These are phyloP conservation scores for Pogostemon cablin DNA, from an alignment of 257 asterid genomes.

Conservation along the genomic window DNA sequence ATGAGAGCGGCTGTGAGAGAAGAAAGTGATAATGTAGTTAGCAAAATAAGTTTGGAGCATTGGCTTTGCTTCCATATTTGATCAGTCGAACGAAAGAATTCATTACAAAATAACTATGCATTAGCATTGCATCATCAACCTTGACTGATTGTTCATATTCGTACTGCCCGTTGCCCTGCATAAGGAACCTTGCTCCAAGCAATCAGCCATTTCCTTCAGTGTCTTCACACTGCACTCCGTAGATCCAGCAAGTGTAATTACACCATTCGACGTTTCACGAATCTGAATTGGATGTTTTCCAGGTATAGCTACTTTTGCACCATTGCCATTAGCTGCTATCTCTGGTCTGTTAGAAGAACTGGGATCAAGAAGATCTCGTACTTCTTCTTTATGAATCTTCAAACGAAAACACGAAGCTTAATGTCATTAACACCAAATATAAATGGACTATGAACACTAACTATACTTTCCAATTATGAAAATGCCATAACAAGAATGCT, in stretches of 20 bases:
- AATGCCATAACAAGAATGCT: not conserved
- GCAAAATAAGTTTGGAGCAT: not conserved
- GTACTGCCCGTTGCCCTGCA: conserved; percentile 99
- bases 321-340: conserved; percentile 59
- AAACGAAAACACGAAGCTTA: conserved; percentile 28
- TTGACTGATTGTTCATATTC: conserved; percentile 95
- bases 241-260: conserved; percentile 97
- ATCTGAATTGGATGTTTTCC: conserved; percentile 94
- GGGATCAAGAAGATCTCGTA: conserved; percentile 84
- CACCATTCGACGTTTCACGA: conserved; percentile 97
- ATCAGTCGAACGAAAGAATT: not conserved
- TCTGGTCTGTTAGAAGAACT: conserved; percentile 59
- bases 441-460: not conserved
- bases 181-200: conserved; percentile 93
- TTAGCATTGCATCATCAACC: conserved; percentile 47
- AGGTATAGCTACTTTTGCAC: conserved; percentile 65
- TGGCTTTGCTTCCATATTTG: not conserved
- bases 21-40: not conserved
- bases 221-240: conserved; percentile 82
- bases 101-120: not conserved
- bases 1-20: conserved; percentile 82
- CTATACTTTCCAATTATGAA: not conserved
- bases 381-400: conserved; percentile 99
- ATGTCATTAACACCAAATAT: conserved; percentile 4
- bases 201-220: conserved; percentile 93